Evolutionary conservation across 2,329 filamentous ascomycete genomes (phyloP), one percentile per base, ranked within the genome.

Genomic region (Colletotrichum siamense): DNA sequence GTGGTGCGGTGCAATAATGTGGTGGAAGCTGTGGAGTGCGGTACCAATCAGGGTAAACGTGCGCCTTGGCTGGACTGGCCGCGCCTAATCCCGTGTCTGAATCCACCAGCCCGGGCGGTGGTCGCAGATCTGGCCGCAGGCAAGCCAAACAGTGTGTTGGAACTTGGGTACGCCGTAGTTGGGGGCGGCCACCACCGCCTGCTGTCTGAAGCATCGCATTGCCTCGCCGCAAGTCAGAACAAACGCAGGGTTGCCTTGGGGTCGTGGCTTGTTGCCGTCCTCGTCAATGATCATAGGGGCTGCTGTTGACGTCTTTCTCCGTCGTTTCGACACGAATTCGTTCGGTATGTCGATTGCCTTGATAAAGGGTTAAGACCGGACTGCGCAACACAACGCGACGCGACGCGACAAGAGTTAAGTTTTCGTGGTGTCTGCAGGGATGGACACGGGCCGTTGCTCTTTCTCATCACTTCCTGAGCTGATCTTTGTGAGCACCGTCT

Each of bases 61-160:
- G 73, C 69, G 76, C 69, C 73, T 76, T 77, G 76, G 76, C 73
- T 74, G 55, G 52, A 64, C 36, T 69, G 73, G 59, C 39, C 73
- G 49, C 69, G 69, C 62, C 76, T 77, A 63, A 68, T 70, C 65
- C 76, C 74, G 73, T 77, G 52, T 67, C 36, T 63, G 65, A 77
- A 73, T 69, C 76, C 75, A 73, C 76, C 73, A 73, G 65, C 68
- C 76, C 74, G 76, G 76, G 74, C 70, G 62, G 73, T 36, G 77
- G 77, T 74, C 70, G 77, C 77, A 78, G 77, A 77, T 68, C 62
- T 77, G 77, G 77, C 77, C 77, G 74, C 77, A 78, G 70, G 22
- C 74, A 69, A 28, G 66, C 59, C 69, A 34, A 69, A 24, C 61
- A 39, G 36, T 69, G 64, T 59, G 69, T 72, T 61, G 30, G 30